Conservation (phyloP, 306 rosid species). For the Cucumis sativus region DNA sequence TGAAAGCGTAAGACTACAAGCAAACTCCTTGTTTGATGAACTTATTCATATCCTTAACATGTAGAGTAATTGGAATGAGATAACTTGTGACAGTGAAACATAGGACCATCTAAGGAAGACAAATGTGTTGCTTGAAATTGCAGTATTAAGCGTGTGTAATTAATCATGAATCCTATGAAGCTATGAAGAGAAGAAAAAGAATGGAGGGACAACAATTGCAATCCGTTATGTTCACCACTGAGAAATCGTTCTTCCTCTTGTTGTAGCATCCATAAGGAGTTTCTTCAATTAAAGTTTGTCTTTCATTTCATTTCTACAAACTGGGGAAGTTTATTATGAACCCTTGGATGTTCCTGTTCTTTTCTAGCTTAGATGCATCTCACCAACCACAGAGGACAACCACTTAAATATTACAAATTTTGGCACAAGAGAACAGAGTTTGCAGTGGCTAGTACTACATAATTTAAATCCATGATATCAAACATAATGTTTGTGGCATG, state of each 20-base stretch:
- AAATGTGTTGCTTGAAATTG: background rate
- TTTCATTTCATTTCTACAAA: background rate
- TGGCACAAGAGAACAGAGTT: background rate
- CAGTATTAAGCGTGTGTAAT: background rate
- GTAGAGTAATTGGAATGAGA: slow-evolving; percentile 1
- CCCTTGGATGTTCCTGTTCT: background rate
- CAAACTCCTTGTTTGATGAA: background rate
- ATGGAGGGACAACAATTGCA: background rate
- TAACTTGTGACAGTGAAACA: background rate
- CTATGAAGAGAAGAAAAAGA: background rate
- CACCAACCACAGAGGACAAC: background rate
- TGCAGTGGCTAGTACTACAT: background rate
- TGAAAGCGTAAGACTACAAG: background rate
- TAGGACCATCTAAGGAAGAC: background rate
- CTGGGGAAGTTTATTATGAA: background rate
- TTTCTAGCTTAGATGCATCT: background rate
- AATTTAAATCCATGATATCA: background rate
- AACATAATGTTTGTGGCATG: background rate
- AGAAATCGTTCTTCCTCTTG: background rate
- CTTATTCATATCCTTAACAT: background rate
- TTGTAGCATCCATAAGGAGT: background rate
- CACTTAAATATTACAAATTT: background rate
- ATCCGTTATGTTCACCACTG: background rate
- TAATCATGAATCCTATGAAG: background rate
- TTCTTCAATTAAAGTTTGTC: background rate